phyloP scores from a whole-genome alignment of 2,329 filamentous ascomycete genomes.

The Penicillium expansum region DNA sequence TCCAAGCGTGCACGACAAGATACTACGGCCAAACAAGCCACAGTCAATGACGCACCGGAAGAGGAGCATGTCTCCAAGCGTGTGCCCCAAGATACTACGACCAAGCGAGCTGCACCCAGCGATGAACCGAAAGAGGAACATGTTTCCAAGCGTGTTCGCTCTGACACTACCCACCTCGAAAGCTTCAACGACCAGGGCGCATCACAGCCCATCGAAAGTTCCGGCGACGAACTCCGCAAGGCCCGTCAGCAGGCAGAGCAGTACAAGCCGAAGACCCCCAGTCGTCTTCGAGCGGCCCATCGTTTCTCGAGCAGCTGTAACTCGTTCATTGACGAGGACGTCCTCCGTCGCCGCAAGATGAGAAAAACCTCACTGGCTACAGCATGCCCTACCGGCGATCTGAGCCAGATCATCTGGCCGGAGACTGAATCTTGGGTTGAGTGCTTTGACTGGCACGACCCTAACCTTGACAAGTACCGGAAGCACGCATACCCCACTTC shows the following conservation, averaged over 20 bases:
- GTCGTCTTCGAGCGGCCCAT: constrained; percentile 40
- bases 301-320: background rate
- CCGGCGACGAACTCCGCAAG: constrained; percentile 25
- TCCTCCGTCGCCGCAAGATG: background rate
- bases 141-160: background rate
- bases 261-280: constrained; percentile 45
- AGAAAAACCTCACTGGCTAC: background rate
- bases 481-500: too few species aligned
- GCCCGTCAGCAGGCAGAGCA: constrained; percentile 39
- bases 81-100: background rate
- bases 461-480: background rate
- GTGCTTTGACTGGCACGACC: background rate
- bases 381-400: background rate
- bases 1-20: background rate
- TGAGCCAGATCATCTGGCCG: background rate
- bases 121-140: background rate
- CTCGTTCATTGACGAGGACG: background rate
- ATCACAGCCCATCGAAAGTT: background rate
- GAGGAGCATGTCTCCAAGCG: background rate
- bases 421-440: background rate
- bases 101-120: background rate
- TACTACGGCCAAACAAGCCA: background rate
- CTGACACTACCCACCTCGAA: background rate
- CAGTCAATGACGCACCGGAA: background rate
- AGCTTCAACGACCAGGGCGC: constrained; percentile 14